Conservation (phyloP, 1,139 yeast genomes). For the Pneumocystis jirovecii region DNA sequence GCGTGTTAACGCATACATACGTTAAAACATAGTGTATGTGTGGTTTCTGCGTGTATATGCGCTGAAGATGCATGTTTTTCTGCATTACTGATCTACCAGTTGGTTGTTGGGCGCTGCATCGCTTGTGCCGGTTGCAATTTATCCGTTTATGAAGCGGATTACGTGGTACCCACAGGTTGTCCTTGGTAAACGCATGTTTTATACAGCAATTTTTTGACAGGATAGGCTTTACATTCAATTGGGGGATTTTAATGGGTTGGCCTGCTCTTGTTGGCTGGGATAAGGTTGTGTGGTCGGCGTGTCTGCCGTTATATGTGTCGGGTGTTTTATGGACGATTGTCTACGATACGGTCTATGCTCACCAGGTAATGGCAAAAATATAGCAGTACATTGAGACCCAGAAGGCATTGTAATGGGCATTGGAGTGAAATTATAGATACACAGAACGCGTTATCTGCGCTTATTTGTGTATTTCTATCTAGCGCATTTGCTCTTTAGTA, state of each 20-base stretch:
- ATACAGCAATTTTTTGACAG: not conserved
- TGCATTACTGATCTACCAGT: not conserved
- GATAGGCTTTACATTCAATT: conserved; percentile 61
- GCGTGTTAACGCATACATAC: too few relatives aligned
- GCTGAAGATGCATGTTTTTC: too few relatives aligned
- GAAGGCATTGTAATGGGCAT: too few relatives aligned
- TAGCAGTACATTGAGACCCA: not conserved
- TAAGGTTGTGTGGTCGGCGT: conserved; percentile 41
- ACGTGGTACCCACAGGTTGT: conserved; percentile 89
- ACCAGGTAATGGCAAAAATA: conserved; percentile 34
- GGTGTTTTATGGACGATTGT: conserved; percentile 87
- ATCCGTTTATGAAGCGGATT: conserved; percentile 84
- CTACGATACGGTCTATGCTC: conserved; percentile 93
- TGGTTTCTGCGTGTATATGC: not conserved
- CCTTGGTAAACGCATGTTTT: conserved; percentile 22
- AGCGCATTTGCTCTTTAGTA: too few relatives aligned
- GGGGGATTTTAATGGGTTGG: conserved; percentile 91
- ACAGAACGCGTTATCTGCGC: too few relatives aligned
- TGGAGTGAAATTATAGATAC: too few relatives aligned
- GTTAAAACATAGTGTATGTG: too few relatives aligned
- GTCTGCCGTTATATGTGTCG: conserved; percentile 62
- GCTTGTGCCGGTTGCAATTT: conserved; percentile 63
- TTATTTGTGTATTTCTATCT: too few relatives aligned
- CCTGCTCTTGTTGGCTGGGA: conserved; percentile 85
- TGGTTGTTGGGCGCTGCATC: conserved; percentile 70